phyloP scores from a whole-genome alignment of 495 filamentous ascomycete species.

The Endocarpon pusillum region DNA sequence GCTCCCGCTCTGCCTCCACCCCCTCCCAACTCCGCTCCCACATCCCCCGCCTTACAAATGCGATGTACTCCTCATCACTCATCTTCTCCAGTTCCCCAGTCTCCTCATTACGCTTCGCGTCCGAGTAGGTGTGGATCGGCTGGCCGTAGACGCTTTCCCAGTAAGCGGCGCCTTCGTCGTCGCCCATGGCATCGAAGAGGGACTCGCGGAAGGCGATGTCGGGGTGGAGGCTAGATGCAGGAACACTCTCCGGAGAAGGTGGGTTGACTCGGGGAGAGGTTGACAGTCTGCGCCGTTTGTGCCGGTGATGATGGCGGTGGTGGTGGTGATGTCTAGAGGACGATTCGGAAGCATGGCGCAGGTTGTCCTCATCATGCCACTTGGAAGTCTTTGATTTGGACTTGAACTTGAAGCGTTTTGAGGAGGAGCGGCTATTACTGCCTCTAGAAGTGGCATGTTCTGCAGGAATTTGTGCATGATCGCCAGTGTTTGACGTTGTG shows the following conservation, averaged over 20 bases:
- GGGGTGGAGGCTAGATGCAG: slow-evolving; percentile 34
- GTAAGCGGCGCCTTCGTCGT: slow-evolving; percentile 89
- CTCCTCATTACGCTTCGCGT: slow-evolving; percentile 18
- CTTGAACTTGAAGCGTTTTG: too few species aligned
- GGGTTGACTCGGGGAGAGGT: slow-evolving; percentile 2
- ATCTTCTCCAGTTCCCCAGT: slow-evolving; percentile 62
- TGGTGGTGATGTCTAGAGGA: slow-evolving; percentile 20
- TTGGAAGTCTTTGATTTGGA: too few species aligned
- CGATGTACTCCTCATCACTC: slow-evolving; percentile 79
- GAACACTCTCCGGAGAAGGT: slow-evolving; percentile 2
- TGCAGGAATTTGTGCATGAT: too few species aligned
- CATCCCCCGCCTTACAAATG: slow-evolving; percentile 73
- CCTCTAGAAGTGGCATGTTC: too few species aligned
- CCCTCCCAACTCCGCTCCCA: slow-evolving; percentile 72
- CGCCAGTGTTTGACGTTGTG: too few species aligned
- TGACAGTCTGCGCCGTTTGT: slow-evolving; percentile 3
- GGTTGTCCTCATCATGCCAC: too few species aligned
- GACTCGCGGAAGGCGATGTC: slow-evolving; percentile 76
- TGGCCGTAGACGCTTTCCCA: slow-evolving; percentile 94
- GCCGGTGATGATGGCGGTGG: slow-evolving; percentile 11
- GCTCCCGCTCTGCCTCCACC: slow-evolving; percentile 45
- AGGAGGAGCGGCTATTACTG: too few species aligned
- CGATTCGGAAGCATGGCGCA: too few species aligned
- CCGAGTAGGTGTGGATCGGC: slow-evolving; percentile 56
- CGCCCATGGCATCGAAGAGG: slow-evolving; percentile 96